These are phyloP conservation scores for Metschnikowia kunwiensis DNA, from an alignment of 805 yeast species.

Conservation along the genomic window DNA sequence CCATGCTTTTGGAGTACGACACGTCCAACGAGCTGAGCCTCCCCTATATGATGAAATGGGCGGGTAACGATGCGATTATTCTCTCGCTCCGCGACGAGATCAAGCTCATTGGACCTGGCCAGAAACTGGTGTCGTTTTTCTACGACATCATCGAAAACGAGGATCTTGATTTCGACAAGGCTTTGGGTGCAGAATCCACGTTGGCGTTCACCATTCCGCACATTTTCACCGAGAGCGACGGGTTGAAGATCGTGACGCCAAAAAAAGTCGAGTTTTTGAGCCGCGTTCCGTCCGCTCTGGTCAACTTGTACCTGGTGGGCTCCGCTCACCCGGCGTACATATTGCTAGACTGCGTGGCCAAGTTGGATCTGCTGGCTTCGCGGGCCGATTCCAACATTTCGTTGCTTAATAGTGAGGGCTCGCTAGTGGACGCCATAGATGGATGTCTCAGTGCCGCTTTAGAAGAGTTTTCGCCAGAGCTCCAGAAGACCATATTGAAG, in stretches of 20 bases:
- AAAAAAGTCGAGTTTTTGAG: constrained; percentile 58
- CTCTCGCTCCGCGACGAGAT: constrained; percentile 62
- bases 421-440: constrained; percentile 57
- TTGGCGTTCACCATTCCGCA: constrained; percentile 36
- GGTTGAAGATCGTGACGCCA: constrained; percentile 62
- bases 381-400: constrained; percentile 75
- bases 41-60: constrained; percentile 66
- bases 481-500: constrained; percentile 76
- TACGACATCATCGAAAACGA: constrained; percentile 33
- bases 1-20: constrained; percentile 43
- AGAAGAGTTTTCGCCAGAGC: constrained; percentile 69
- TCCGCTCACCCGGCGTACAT: constrained; percentile 82
- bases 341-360: constrained; percentile 66
- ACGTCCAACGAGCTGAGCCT: constrained; percentile 35
- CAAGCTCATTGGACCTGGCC: constrained; percentile 68
- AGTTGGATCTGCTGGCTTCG: constrained; percentile 65
- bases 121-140: constrained; percentile 53
- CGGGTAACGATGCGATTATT: constrained; percentile 79
- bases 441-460: constrained; percentile 72
- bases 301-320: constrained; percentile 73
- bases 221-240: constrained; percentile 59
- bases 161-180: constrained; percentile 28
- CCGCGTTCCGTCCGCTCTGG: constrained; percentile 55
- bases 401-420: constrained; percentile 44
- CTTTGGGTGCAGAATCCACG: constrained; percentile 17